These are phyloP conservation scores for Nicotiana otophora DNA, from an alignment of 257 asterid species.

Conservation along the genomic window DNA sequence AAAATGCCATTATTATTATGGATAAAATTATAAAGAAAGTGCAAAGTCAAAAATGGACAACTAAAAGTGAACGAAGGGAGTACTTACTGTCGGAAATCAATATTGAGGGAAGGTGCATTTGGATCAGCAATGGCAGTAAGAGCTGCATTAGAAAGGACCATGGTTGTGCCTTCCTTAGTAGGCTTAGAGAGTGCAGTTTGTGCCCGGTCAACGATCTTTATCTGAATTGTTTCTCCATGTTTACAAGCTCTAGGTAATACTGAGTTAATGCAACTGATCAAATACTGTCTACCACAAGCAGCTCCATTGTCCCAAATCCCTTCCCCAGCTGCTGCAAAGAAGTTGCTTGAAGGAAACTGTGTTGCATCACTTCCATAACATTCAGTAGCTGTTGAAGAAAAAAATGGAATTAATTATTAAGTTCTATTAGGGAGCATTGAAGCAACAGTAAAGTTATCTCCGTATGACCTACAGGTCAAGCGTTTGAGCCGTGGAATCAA, in stretches of 20 bases:
- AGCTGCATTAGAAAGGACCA: conserved; percentile 52
- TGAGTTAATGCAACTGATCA: conserved; percentile 66
- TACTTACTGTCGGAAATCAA: conserved; percentile 66
- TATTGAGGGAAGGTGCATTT: conserved; percentile 29
- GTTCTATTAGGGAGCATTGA: too few relatives aligned
- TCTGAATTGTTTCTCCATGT: conserved; percentile 35
- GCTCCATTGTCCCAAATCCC: conserved; percentile 86
- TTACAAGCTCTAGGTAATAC: conserved; percentile 35
- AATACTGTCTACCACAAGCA: conserved; percentile 73
- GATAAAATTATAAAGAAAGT: too few relatives aligned
- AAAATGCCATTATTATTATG: too few relatives aligned
- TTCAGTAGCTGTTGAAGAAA: conserved; percentile 42
- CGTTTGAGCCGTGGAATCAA: neutral
- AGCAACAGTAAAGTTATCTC: neutral
- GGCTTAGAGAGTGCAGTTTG: conserved; percentile 34
- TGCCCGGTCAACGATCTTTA: conserved; percentile 64
- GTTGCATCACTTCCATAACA: conserved; percentile 49
- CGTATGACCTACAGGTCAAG: too few relatives aligned
- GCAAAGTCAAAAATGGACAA: too few relatives aligned
- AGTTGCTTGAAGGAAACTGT: conserved; percentile 62
- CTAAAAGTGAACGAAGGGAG: too few relatives aligned
- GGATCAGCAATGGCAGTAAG: conserved; percentile 38
- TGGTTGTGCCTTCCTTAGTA: conserved; percentile 29
- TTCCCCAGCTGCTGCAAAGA: conserved; percentile 77
- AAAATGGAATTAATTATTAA: neutral